Evolutionary conservation across 768 basidiomycete species (phyloP), one percentile per base, ranked within the genome.

Genomic region (Pholiota microspora): DNA sequence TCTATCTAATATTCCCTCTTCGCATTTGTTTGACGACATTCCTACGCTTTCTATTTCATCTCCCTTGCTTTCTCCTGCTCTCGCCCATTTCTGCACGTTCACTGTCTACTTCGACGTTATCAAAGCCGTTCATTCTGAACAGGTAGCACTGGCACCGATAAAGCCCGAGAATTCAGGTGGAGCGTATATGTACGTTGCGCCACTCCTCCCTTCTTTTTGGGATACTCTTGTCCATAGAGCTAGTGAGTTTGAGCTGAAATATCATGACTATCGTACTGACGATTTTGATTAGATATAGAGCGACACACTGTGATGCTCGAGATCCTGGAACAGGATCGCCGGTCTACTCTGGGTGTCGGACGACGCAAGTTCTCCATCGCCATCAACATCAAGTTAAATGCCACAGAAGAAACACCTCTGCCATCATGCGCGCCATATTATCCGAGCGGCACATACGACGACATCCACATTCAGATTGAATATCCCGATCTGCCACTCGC

Each of bases 1-100:
- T 15, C 59, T 62, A 12, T 61, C 59, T 16, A 58, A 53, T 47
- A 58, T 66, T 12, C 58, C 55, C 34, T 47, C 59, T 4, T 51
- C 51, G 8, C 47, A 59, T 21, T 56, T 61, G 28, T 55, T 58
- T 79, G 80, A 78, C 29, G 75, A 82, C 60, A 76, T 80, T 66
- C 82, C 81, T 32, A 77, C 77, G 46, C 32, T 80, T 81, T 58
- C 62, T 5, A 46, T 66, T 18, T 42, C 53, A 6, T 62, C 61
- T n/a, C 36, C 47, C 7, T 48, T 55, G n/a, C 46, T 64, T 12
- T 51, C 53, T 8, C 54, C 59, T 15, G 45, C 48, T 8, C 40
- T 50, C 1, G 18, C 56, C 1, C 62, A 62, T 44, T 46, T 56
- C 29, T 60, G 54, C 49, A 58, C 55, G 5, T 66, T 60, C 49